These are phyloP conservation scores for Fusarium heterosporum DNA, from an alignment of 2,329 filamentous ascomycete species.

Conservation along the genomic window DNA sequence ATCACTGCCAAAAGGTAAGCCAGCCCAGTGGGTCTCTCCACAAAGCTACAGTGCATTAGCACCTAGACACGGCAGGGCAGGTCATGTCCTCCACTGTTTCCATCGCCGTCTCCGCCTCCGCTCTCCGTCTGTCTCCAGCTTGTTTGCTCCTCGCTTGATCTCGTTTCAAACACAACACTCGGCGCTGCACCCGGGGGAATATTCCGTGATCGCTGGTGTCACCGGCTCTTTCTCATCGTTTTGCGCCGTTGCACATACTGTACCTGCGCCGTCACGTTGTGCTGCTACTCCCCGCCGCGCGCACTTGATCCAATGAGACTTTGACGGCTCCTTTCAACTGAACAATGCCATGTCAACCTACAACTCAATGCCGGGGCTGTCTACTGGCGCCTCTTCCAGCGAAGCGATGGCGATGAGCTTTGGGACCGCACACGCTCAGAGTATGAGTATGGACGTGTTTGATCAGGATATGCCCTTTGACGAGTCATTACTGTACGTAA, in stretches of 20 bases:
- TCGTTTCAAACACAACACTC: constrained; percentile 10
- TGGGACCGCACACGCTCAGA: constrained; percentile 49
- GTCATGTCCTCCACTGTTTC: constrained; percentile 33
- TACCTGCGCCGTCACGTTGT: constrained; percentile 31
- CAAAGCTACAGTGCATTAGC: constrained; percentile 31
- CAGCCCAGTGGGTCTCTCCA: constrained; percentile 37
- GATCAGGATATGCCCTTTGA: constrained; percentile 66
- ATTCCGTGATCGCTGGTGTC: constrained; percentile 15
- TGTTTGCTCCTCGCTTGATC: constrained; percentile 30
- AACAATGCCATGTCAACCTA: constrained; percentile 68
- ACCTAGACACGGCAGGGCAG: constrained; percentile 3
- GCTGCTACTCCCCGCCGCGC: constrained; percentile 39
- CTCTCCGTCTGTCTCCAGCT: constrained; percentile 9
- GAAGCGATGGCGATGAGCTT: constrained; percentile 62
- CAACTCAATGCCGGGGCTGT: constrained; percentile 66
- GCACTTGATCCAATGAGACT: constrained; percentile 44
- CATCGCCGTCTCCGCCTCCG: constrained; percentile 33
- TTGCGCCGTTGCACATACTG: constrained; percentile 29
- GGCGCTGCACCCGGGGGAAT: constrained; percentile 16
- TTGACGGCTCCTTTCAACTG: constrained; percentile 48
- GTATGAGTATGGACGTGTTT: constrained; percentile 63
- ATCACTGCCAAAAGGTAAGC: constrained; percentile 15
- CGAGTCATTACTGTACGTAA: constrained; percentile 65
- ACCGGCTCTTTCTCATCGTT: constrained; percentile 3
- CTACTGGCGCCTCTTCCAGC: constrained; percentile 57